phyloP scores from a whole-genome alignment of 192 early-diverging fungal genomes.

The Gorgonomyces haynaldii region DNA sequence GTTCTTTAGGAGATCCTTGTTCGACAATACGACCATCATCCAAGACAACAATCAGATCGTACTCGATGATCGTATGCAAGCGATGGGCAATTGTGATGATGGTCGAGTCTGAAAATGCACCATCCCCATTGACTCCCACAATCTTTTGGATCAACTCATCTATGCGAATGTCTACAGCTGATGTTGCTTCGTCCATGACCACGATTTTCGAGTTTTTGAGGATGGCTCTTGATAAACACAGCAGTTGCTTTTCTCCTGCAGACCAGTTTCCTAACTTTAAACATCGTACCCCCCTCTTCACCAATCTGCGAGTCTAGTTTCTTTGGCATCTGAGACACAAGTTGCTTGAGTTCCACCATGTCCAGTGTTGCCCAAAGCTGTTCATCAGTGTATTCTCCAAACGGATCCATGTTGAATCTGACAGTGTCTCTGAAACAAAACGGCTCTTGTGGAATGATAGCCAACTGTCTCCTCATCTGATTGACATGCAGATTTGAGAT shows the following conservation, averaged over 20 bases:
- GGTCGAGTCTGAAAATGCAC: slow-evolving; percentile 13
- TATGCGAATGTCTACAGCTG: slow-evolving; percentile 16
- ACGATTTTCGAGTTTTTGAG: slow-evolving; percentile 37
- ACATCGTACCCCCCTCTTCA: slow-evolving; percentile 46
- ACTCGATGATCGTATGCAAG: slow-evolving; percentile 28
- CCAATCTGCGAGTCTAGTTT: slow-evolving; percentile 65
- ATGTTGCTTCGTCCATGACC: slow-evolving; percentile 32
- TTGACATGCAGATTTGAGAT: slow-evolving; percentile 43
- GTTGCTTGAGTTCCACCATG: slow-evolving; percentile 35
- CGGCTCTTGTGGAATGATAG: slow-evolving; percentile 58
- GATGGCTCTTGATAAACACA: slow-evolving; percentile 66
- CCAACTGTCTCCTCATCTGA: slow-evolving; percentile 41
- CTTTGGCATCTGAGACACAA: slow-evolving; percentile 3
- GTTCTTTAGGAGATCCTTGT: slow-evolving; percentile 17
- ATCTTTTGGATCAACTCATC: slow-evolving; percentile 19
- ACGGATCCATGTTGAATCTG: slow-evolving; percentile 68
- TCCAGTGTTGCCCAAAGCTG: slow-evolving; percentile 59
- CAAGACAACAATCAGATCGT: slow-evolving; percentile 27
- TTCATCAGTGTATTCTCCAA: slow-evolving; percentile 43
- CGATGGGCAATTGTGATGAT: slow-evolving; percentile 30
- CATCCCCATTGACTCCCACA: background rate
- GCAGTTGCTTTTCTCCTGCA: slow-evolving; percentile 72
- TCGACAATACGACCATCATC: slow-evolving; percentile 34
- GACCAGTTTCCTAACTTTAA: slow-evolving; percentile 43
- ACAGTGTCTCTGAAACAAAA: slow-evolving; percentile 55